A percentile compares a stretch with the other conserved stretches of the same genome.
These are phyloP conservation scores for Globisporangium camurandrum DNA, from an alignment of 352 stramenopile species.

Conservation along the genomic window DNA sequence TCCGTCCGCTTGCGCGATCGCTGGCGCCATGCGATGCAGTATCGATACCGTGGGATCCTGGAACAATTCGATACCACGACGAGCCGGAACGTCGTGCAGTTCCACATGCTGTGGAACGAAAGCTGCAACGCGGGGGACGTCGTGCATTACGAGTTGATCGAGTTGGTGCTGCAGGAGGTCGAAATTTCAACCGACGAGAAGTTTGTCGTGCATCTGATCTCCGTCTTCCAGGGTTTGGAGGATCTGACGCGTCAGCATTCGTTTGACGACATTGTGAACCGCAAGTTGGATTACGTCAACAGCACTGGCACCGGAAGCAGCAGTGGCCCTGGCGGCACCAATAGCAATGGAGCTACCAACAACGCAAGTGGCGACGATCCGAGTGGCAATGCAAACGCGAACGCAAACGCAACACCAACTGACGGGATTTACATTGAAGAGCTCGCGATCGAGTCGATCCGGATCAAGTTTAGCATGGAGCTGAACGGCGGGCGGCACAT, in stretches of 20 bases:
- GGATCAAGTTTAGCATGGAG: constrained; percentile 84
- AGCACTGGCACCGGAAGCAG: constrained; percentile 10
- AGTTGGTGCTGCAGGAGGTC: constrained; percentile 84
- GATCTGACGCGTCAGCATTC: constrained; percentile 57
- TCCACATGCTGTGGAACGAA: constrained; percentile 84
- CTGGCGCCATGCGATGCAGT: constrained; percentile 79
- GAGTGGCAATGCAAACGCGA: constrained; percentile 14
- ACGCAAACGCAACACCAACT: constrained; percentile 16
- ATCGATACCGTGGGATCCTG: constrained; percentile 76
- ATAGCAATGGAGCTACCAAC: constrained; percentile 6
- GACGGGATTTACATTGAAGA: constrained; percentile 86
- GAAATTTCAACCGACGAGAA: constrained; percentile 87
- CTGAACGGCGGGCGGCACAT: constrained; percentile 79
- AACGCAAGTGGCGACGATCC: not conserved
- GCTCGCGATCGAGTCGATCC: constrained; percentile 76
- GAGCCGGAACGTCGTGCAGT: constrained; percentile 70
- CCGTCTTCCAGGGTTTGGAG: constrained; percentile 82
- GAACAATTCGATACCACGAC: constrained; percentile 68
- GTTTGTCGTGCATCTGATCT: constrained; percentile 87
- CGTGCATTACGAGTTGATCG: constrained; percentile 78
- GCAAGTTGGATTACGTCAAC: constrained; percentile 52
- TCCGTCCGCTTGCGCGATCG: constrained; percentile 77
- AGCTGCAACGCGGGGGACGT: constrained; percentile 71
- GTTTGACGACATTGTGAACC: constrained; percentile 81
- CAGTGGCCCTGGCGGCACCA: constrained; percentile 4